Percentiles rank a stretch among this genome's conserved stretches.
Evolutionary conservation across 495 filamentous ascomycete genomes (phyloP).

Genomic region (Daldinia loculata): DNA sequence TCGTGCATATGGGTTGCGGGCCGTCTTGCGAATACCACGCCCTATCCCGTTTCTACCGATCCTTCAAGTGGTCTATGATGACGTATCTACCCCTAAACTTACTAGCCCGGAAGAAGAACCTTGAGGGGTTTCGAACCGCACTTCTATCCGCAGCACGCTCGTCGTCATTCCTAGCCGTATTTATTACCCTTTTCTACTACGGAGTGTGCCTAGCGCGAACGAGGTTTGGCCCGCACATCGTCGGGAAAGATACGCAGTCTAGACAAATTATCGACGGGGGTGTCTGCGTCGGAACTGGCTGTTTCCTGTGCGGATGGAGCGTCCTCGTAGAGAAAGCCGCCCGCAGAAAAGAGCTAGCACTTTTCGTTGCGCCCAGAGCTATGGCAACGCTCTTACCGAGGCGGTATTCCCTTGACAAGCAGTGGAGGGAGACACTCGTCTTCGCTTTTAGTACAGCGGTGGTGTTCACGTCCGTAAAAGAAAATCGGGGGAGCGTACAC

Average conservation of each 20-base stretch:
- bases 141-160: slow-evolving; percentile 71
- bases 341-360: slow-evolving; percentile 77
- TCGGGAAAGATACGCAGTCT: slow-evolving; percentile 57
- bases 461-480: slow-evolving; percentile 74
- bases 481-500: slow-evolving; percentile 71
- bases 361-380: slow-evolving; percentile 88
- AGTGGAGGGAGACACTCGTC: slow-evolving; percentile 76
- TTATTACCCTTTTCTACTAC: slow-evolving; percentile 88
- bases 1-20: slow-evolving; percentile 86
- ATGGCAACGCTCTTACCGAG: slow-evolving; percentile 80
- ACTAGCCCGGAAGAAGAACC: slow-evolving; percentile 63
- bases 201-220: slow-evolving; percentile 84
- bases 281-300: slow-evolving; percentile 77
- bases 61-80: slow-evolving; percentile 77
- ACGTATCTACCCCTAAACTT: slow-evolving; percentile 86
- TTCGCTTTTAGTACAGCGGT: slow-evolving; percentile 81
- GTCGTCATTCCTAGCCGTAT: slow-evolving; percentile 83
- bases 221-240: slow-evolving; percentile 75
- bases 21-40: slow-evolving; percentile 83
- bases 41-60: slow-evolving; percentile 70
- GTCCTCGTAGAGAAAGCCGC: slow-evolving; percentile 75
- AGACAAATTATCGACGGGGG: slow-evolving; percentile 64
- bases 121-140: slow-evolving; percentile 54
- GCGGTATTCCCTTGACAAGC: slow-evolving; percentile 70
- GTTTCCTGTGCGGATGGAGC: slow-evolving; percentile 85